phyloP scores from a whole-genome alignment of 225 moss, liverwort and hornwort genomes.

The Lunularia cruciata region DNA sequence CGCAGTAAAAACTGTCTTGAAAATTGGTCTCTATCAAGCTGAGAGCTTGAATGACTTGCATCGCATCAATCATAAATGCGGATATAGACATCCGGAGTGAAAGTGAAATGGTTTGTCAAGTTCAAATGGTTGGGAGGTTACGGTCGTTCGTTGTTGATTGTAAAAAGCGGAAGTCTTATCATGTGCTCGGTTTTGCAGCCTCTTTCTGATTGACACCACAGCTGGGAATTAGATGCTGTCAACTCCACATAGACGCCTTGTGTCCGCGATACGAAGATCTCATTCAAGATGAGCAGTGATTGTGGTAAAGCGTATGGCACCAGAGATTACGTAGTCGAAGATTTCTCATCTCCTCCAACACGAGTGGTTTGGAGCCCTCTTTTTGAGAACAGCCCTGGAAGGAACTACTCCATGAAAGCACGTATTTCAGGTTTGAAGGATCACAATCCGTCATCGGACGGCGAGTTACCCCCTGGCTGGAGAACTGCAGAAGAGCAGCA shows the following conservation, averaged over 20 bases:
- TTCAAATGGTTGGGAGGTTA: no score
- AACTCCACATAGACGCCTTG: not conserved
- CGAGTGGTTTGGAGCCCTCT: slow-evolving; percentile 23
- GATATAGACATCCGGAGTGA: not conserved
- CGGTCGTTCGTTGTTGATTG: no score
- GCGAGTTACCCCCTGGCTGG: slow-evolving; percentile 23
- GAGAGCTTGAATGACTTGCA: no score
- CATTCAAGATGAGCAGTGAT: slow-evolving; percentile 16
- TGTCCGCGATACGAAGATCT: no score
- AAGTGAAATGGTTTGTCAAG: not conserved
- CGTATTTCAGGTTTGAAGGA: slow-evolving; percentile 8
- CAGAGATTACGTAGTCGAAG: slow-evolving; percentile 9
- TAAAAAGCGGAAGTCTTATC: no score
- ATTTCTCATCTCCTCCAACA: slow-evolving; percentile 13
- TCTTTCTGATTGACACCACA: not conserved
- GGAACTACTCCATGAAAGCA: not conserved
- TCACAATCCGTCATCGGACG: slow-evolving; percentile 13
- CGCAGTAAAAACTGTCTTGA: not conserved
- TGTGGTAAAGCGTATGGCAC: slow-evolving; percentile 5
- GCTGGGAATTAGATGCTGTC: not conserved
- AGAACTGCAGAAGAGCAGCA: slow-evolving; percentile 29
- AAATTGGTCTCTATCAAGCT: not conserved
- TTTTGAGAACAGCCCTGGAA: slow-evolving; percentile 19
- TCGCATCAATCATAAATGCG: not conserved
- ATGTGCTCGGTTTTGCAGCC: not conserved